Base-by-base conservation (phyloP, 1,284 basidiomycete species). In the Xerocomus minutiporus region DNA sequence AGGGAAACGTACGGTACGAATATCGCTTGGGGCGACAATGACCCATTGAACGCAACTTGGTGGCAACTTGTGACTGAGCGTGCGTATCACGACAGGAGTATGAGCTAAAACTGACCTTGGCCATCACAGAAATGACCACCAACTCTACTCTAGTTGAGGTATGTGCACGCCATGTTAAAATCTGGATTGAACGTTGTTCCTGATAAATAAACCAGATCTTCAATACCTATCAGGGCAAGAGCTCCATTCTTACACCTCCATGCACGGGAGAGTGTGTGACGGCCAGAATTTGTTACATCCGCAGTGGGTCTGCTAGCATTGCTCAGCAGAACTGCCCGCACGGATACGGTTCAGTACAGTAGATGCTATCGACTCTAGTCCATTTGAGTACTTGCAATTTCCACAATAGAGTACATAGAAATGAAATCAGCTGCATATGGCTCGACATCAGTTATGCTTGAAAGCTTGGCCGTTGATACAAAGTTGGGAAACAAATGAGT, bases 1-100 rank as follows among this genome's bases (percentile, higher is more conserved):
- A 80, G 90, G 34, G 73, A 79, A 41, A 74, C 84, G 0, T 92
- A 90, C 55, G 86, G 85, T 28, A 65, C 65, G 44, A 81, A 72
- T 57, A 81, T 91, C 48, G 61, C 74, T 0, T 92, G 90, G 90
- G 76, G 78, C 6, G 62, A 68, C 5, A 74, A 75, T 46, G 87
- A 88, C 56, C 88, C 89, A 0, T 68, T 92, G 52, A 92, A 92
- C 60, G 87, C 85, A 15, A 90, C 89, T 5, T 92, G 86, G 82
- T 92, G 88, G 88, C 87, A 90, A 60, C 77, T 71, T 26, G 81
- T 91, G 39, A 91, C 90, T 3, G 87, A 91, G 71, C 79, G 85
- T 83, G 53, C 56, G 73, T 71, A 44, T 12, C 41, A 6, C 5
- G n/a, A 47, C 5, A 11, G 28, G 12, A 20, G 23, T 15, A 31